Percentiles rank a stretch among this genome's conserved stretches.
Evolutionary conservation across 306 rosid genomes (phyloP).

Genomic region (Leucaena leucocephala): DNA sequence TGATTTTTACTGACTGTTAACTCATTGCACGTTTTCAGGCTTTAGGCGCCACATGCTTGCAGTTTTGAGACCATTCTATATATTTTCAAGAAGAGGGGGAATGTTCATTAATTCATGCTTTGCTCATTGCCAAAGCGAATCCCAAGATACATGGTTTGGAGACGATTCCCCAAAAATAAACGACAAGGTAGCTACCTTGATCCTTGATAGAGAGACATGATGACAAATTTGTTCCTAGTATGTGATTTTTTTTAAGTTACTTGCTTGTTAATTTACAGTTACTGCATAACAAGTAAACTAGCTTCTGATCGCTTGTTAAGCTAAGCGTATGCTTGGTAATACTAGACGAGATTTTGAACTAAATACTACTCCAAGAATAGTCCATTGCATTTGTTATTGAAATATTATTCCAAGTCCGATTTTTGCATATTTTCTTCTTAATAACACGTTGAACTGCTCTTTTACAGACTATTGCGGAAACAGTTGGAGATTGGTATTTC

Average conservation of each 20-base stretch:
- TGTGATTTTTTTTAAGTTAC: background rate
- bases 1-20: conserved; percentile 30
- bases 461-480: conserved; percentile 82
- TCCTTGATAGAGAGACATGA: background rate
- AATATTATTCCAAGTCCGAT: background rate
- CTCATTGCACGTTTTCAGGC: conserved; percentile 43
- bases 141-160: conserved; percentile 86
- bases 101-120: conserved; percentile 90
- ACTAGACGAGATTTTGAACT: conserved; percentile 2
- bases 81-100: conserved; percentile 71
- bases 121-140: conserved; percentile 98
- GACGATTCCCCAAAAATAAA: conserved; percentile 74
- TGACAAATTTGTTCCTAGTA: background rate
- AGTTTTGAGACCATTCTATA: conserved; percentile 49
- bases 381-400: background rate
- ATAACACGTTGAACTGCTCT: conserved; percentile 5
- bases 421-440: background rate
- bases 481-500: conserved; percentile 97
- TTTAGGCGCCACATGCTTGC: conserved; percentile 72
- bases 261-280: background rate
- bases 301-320: background rate
- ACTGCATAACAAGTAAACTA: background rate
- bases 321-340: background rate
- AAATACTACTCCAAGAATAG: background rate
- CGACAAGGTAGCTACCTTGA: conserved; percentile 54